phyloP scores from a whole-genome alignment of 768 basidiomycete genomes.

The Albatrellus ellisii region DNA sequence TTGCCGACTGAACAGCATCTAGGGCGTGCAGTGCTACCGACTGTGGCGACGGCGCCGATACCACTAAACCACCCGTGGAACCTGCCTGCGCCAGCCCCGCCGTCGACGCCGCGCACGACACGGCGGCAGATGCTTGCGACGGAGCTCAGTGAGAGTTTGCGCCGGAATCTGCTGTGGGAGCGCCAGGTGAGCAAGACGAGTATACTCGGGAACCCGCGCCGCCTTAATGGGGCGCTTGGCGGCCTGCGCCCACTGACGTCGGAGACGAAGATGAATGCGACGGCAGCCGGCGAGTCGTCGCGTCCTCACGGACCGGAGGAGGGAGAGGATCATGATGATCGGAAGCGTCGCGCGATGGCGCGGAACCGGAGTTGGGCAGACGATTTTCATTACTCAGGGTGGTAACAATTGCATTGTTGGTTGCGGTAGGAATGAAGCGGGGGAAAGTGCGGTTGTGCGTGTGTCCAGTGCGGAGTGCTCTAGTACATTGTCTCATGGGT shows the following conservation, averaged over 20 bases:
- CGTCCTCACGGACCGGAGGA: background rate
- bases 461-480: background rate
- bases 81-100: slow-evolving; percentile 47
- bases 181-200: slow-evolving; percentile 49
- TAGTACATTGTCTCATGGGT: background rate
- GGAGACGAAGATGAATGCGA: slow-evolving; percentile 7
- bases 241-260: slow-evolving; percentile 24
- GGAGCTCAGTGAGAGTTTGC: slow-evolving; percentile 75
- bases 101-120: slow-evolving; percentile 78
- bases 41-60: slow-evolving; percentile 36
- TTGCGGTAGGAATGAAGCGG: background rate
- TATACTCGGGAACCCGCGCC: slow-evolving; percentile 24
- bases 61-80: slow-evolving; percentile 59
- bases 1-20: slow-evolving; percentile 5
- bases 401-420: slow-evolving; percentile 25
- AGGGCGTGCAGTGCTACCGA: slow-evolving; percentile 20
- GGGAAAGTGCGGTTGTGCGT: background rate
- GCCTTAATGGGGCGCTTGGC: slow-evolving; percentile 18
- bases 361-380: slow-evolving; percentile 58
- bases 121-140: slow-evolving; percentile 73
- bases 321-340: slow-evolving; percentile 1
- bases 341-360: slow-evolving; percentile 30
- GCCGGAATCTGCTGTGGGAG: slow-evolving; percentile 74
- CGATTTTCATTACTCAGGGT: slow-evolving; percentile 53
- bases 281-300: slow-evolving; percentile 1